Percentiles rank a stretch among this genome's conserved stretches.
Conservation (phyloP, 2,329 filamentous ascomycete genomes). For the Xylaria sp. region DNA sequence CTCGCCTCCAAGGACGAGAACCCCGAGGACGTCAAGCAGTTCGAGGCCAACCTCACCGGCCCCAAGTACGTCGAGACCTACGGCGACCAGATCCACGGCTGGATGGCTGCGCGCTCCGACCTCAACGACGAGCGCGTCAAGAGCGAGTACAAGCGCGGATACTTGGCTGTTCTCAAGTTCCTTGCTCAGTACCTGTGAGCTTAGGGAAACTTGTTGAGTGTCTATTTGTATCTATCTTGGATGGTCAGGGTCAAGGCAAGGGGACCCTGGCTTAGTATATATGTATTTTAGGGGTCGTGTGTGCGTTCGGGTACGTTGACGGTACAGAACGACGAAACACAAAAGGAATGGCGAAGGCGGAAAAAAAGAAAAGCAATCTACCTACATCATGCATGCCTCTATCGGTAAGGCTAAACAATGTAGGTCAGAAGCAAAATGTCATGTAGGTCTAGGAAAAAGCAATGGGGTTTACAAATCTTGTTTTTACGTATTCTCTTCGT, state of each 20-base stretch:
- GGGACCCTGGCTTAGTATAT: not conserved
- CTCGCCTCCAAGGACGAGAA: slow-evolving; percentile 63
- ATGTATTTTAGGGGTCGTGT: not conserved
- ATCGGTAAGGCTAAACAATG: not conserved
- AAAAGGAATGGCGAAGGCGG: too few relatives aligned
- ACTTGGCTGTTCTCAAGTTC: slow-evolving; percentile 54
- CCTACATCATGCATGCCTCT: not conserved
- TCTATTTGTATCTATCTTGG: not conserved
- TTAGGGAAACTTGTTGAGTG: not conserved
- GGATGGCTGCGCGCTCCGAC: slow-evolving; percentile 64
- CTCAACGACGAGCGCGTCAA: slow-evolving; percentile 52
- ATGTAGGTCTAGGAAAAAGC: not conserved
- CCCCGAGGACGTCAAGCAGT: slow-evolving; percentile 50
- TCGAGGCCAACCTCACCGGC: slow-evolving; percentile 47
- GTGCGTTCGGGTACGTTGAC: too few relatives aligned
- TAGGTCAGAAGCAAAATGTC: not conserved
- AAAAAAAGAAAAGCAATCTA: not conserved
- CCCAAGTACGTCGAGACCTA: slow-evolving; percentile 62
- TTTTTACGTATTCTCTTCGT: not conserved
- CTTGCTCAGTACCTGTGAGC: slow-evolving; percentile 45
- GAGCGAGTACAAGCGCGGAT: slow-evolving; percentile 58
- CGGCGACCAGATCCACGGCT: slow-evolving; percentile 62
- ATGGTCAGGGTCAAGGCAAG: not conserved
- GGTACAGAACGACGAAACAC: too few relatives aligned
- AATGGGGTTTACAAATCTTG: not conserved